phyloP scores from a whole-genome alignment of 768 basidiomycete genomes.

The Candolleomyces aberdarensis region DNA sequence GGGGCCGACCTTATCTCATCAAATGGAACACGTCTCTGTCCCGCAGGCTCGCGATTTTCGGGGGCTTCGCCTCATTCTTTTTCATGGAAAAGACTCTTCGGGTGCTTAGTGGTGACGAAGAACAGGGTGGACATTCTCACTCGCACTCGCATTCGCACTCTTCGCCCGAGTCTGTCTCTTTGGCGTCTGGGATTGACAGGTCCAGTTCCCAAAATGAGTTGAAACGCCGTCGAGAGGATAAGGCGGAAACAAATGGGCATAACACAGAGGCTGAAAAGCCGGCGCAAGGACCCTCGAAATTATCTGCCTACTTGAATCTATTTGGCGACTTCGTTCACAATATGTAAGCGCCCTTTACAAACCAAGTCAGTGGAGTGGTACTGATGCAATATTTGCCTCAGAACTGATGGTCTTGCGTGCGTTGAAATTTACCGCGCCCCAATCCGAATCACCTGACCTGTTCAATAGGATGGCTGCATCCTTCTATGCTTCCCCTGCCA shows the following conservation, averaged over 20 bases:
- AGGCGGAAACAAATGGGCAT: slow-evolving; percentile 17
- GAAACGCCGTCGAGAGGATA: slow-evolving; percentile 41
- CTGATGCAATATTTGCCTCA: slow-evolving; percentile 26
- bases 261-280: slow-evolving; percentile 23
- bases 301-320: slow-evolving; percentile 90
- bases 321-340: slow-evolving; percentile 95
- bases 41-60: slow-evolving; percentile 71
- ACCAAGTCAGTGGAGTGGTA: slow-evolving; percentile 10
- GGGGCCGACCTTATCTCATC: neutral
- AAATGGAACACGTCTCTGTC: neutral
- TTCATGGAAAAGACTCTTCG: slow-evolving; percentile 91
- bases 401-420: slow-evolving; percentile 91
- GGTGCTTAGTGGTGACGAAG: slow-evolving; percentile 65
- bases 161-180: slow-evolving; percentile 28
- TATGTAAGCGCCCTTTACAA: slow-evolving; percentile 52
- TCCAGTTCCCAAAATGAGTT: slow-evolving; percentile 44
- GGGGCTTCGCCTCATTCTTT: slow-evolving; percentile 88
- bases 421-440: slow-evolving; percentile 26
- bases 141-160: slow-evolving; percentile 51
- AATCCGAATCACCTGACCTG: neutral
- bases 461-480: slow-evolving; percentile 81
- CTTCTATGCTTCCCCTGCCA: slow-evolving; percentile 94
- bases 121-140: slow-evolving; percentile 55
- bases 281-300: slow-evolving; percentile 62
- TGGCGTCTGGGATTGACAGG: slow-evolving; percentile 47